Conservation (phyloP, 192 early-diverging fungal genomes). For the Podila verticillata region DNA sequence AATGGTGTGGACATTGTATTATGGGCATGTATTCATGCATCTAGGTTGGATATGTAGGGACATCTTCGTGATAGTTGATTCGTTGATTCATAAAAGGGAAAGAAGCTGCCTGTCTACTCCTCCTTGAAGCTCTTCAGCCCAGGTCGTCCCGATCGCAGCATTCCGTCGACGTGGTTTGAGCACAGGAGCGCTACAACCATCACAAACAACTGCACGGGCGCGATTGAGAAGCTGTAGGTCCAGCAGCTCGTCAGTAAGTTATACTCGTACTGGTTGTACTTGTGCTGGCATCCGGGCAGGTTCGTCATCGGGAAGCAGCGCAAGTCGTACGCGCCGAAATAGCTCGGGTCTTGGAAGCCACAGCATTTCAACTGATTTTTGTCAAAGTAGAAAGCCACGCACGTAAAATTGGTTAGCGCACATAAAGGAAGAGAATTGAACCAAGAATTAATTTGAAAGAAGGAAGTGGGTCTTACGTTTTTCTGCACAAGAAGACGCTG, state of each 20-base stretch:
- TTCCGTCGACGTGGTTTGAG: slow-evolving; percentile 51
- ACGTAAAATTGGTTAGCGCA: no score
- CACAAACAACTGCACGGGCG: slow-evolving; percentile 46
- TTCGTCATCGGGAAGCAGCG: slow-evolving; percentile 49
- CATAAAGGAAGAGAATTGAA: background rate
- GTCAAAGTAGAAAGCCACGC: background rate
- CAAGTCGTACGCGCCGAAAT: slow-evolving; percentile 46
- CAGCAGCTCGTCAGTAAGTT: slow-evolving; percentile 24
- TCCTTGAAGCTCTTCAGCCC: slow-evolving; percentile 49
- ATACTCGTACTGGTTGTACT: slow-evolving; percentile 35
- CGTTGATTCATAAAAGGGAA: slow-evolving; percentile 5
- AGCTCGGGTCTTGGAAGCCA: slow-evolving; percentile 38
- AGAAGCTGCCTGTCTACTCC: slow-evolving; percentile 14
- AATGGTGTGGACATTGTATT: no score
- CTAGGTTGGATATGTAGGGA: background rate
- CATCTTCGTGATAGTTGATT: no score
- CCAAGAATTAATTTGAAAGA: slow-evolving; percentile 3
- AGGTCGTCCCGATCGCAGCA: slow-evolving; percentile 31
- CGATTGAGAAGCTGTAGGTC: slow-evolving; percentile 36
- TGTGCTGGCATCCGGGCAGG: slow-evolving; percentile 53
- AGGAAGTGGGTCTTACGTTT: slow-evolving; percentile 42
- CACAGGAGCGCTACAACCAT: slow-evolving; percentile 48
- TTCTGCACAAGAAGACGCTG: slow-evolving; percentile 45
- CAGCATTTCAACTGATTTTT: slow-evolving; percentile 51
- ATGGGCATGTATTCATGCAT: no score